Base-by-base conservation (phyloP, 2,329 filamentous ascomycete genomes). In the Diaporthe citri region DNA sequence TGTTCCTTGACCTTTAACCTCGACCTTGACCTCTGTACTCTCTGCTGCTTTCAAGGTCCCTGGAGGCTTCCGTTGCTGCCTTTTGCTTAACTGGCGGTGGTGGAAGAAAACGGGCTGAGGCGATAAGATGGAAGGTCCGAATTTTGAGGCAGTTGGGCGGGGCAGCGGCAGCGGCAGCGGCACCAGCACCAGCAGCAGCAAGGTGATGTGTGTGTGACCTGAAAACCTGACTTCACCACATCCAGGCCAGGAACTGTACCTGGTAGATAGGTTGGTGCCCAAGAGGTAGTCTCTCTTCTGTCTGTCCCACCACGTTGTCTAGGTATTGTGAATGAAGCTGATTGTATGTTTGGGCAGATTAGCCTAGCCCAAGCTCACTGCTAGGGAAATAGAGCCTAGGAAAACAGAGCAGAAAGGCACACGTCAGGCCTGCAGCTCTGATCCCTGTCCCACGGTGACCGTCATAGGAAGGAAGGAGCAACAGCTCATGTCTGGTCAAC, bases 11-110 rank as follows among this genome's bases (percentile, higher is more conserved):
- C 31, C 46, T 41, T 55, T 20, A 25, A 55, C 64, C 34, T 41
- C n/a, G 10, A 20, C 31, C 31, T 25, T 66, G 64, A 67, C 64
- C 46, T 28, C 34, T 69, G 64, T 69, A 28, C n/a, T 67, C 70
- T 22, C 43, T 12, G 70, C 59, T 34, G 56, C 70, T 64, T 72
- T 72, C 70, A 62, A 74, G 52, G 62, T 57, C 52, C 62, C 60
- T 62, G 39, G 55, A 20, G 48, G 64, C 34, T 41, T 22, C 36
- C 13, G 46, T 69, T 15, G 48, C 64, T 55, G 48, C 34, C 48
- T 41, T 31, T 55, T 20, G n/a, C 25, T 41, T 69, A 52, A 34
- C 64, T 51, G 15, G 22, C 12, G 64, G 46, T 25, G 31, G 46
- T 64, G 25, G 31, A 36, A n/a, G 17, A 17, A 56, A n/a, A 25